Percentiles rank a stretch among this genome's conserved stretches.
Conservation (phyloP, 202 grass and related monocot genomes). For the Thinopyrum obtusiflorum region DNA sequence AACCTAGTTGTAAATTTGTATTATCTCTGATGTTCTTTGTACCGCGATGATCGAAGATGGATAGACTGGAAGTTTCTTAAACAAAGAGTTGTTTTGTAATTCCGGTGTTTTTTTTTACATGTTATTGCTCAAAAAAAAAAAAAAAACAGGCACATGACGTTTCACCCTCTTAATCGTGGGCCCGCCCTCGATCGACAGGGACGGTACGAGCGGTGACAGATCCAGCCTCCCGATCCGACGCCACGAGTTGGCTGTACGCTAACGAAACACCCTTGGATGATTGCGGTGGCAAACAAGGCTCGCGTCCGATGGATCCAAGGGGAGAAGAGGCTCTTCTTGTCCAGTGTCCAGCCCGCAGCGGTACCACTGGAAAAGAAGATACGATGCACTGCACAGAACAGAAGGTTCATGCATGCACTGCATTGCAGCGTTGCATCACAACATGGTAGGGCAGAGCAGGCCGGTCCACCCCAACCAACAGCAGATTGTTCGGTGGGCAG, state of each 20-base stretch:
- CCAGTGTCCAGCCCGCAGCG: not conserved
- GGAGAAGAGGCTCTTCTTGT: not conserved
- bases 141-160: not conserved
- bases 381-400: not conserved
- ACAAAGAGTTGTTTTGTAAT: no score
- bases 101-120: no score
- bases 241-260: not conserved
- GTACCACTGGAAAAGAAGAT: not conserved
- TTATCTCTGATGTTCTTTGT: no score
- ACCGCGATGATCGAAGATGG: no score
- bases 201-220: not conserved
- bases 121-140: no score
- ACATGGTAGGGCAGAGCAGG: slow-evolving; percentile 46
- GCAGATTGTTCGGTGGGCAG: slow-evolving; percentile 39
- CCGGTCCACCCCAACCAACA: slow-evolving; percentile 19
- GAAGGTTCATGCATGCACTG: not conserved
- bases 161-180: not conserved
- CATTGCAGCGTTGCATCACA: not conserved
- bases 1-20: no score
- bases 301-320: not conserved
- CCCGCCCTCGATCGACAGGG: not conserved
- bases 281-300: not conserved
- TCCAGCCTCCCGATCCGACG: not conserved
- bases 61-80: no score
- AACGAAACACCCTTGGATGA: not conserved